Conservation (phyloP, 2,329 filamentous ascomycete species). For the Calonectria multiphialidica region DNA sequence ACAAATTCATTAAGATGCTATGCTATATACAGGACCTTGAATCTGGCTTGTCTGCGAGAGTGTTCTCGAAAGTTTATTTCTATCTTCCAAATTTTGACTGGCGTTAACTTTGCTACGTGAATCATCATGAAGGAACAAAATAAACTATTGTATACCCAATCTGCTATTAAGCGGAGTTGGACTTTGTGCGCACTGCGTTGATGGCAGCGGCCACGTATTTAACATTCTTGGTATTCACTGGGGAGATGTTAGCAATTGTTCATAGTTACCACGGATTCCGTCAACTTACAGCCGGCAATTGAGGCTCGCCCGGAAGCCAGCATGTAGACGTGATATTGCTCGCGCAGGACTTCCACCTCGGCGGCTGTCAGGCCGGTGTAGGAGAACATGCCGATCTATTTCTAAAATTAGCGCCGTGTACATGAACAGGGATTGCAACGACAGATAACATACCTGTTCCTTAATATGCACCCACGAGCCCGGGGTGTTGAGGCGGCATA, state of each 20-base stretch:
- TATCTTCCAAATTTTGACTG: not conserved
- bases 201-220: conserved; percentile 93
- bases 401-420: not conserved
- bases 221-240: conserved; percentile 81
- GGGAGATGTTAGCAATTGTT: accelerated
- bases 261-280: conserved; percentile 73
- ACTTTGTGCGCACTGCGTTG: conserved; percentile 71
- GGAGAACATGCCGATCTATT: conserved; percentile 97
- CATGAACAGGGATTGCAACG: not conserved
- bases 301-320: conserved; percentile 36
- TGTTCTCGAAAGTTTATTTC: not conserved
- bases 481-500: conserved; percentile 88
- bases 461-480: conserved; percentile 97
- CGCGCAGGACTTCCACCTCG: conserved; percentile 77
- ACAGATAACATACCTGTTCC: conserved; percentile 62
- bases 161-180: not conserved
- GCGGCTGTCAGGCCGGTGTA: conserved; percentile 83
- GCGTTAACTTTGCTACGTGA: not conserved
- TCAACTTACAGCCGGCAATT: conserved; percentile 33
- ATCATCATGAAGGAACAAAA: not conserved
- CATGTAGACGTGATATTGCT: conserved; percentile 83
- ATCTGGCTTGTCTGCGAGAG: not conserved
- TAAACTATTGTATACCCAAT: not conserved
- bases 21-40: too few species aligned
- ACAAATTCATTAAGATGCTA: too few species aligned